Evolutionary conservation across 345 rosid species (phyloP), one percentile per base, ranked within the genome.

Genomic region (Eucalyptus virginea): DNA sequence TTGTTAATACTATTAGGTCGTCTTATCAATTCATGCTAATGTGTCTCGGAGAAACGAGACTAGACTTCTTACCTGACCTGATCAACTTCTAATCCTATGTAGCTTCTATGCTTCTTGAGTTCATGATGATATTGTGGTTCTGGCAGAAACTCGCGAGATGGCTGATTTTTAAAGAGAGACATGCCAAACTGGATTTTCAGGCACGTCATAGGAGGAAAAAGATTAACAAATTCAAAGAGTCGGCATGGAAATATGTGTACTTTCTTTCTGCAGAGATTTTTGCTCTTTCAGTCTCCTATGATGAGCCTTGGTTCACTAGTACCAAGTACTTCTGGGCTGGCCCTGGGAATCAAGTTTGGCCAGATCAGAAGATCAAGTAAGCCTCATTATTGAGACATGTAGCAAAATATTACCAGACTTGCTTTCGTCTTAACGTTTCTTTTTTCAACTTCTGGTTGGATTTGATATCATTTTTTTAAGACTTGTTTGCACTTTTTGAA

Each of bases 161-260:
- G 65, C 86, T 95, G 92, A 93, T 97, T 58, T 94, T 95, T 89
- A 97, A 98, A 45, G 93, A 92, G 88, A 91, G 88, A 44, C 90
- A 92, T 87, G 92, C 50, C 40, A 56, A 86, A 45, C 52, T 86
- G 88, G 94, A 94, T 88, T 83, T 92, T 81, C 92, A 90, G 60
- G 89, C 87, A 34, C 88, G 50, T 37, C 94, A 93, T 89, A 92
- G 89, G 89, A 91, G 91, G 93, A 94, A 95, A 91, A 96, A 94
- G 89, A 92, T 96, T 89, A 89, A 90, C 37, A 97, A 97, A 90
- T 98, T 98, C 90, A 95, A 97, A 90, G 99, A 98, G 90, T 95
- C 99, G 1, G 98, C 98, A 6, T 98, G 99, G 99, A 98, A 98
- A 93, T 97, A 95, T 91, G 89, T 95, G 34, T 97, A 96, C 88